phyloP scores from a whole-genome alignment of 2,329 filamentous ascomycete genomes.

The Alternaria panax region DNA sequence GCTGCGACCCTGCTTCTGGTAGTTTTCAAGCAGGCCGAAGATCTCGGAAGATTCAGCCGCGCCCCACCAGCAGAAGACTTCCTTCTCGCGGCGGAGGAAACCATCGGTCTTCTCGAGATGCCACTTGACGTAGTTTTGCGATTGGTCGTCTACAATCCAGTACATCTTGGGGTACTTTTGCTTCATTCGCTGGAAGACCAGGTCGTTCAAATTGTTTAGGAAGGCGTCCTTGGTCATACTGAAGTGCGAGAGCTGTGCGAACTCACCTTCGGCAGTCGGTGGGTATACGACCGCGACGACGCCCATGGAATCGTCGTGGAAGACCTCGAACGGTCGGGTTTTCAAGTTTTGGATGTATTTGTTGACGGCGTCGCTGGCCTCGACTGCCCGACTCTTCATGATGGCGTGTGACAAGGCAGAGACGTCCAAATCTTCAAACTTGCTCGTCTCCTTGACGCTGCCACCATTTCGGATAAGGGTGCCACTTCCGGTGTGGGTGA shows the following conservation, averaged over 20 bases:
- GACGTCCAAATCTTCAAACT: constrained; percentile 77
- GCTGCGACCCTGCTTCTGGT: constrained; percentile 79
- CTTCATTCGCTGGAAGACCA: constrained; percentile 91
- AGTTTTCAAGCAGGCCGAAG: constrained; percentile 82
- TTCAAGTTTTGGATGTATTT: constrained; percentile 82
- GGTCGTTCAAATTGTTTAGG: constrained; percentile 93
- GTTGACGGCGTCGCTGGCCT: constrained; percentile 84
- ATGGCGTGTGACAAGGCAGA: constrained; percentile 82
- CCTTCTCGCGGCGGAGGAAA: constrained; percentile 82
- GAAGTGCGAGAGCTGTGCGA: constrained; percentile 87
- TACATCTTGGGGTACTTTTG: constrained; percentile 90
- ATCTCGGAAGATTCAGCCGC: constrained; percentile 83
- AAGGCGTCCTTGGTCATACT: constrained; percentile 94
- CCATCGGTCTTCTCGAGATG: constrained; percentile 98
- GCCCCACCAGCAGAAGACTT: constrained; percentile 96
- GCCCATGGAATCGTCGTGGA: constrained; percentile 94
- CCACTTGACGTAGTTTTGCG: constrained; percentile 92
- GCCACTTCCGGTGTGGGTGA: constrained; percentile 93
- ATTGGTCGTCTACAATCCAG: constrained; percentile 96
- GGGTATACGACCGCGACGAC: constrained; percentile 89
- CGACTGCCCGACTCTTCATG: constrained; percentile 79
- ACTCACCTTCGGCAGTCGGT: constrained; percentile 67
- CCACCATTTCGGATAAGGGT: constrained; percentile 92
- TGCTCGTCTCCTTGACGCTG: constrained; percentile 79
- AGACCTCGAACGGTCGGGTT: constrained; percentile 84